Base-by-base conservation (phyloP, 345 rosid species). In the Chamaenerion angustifolium region DNA sequence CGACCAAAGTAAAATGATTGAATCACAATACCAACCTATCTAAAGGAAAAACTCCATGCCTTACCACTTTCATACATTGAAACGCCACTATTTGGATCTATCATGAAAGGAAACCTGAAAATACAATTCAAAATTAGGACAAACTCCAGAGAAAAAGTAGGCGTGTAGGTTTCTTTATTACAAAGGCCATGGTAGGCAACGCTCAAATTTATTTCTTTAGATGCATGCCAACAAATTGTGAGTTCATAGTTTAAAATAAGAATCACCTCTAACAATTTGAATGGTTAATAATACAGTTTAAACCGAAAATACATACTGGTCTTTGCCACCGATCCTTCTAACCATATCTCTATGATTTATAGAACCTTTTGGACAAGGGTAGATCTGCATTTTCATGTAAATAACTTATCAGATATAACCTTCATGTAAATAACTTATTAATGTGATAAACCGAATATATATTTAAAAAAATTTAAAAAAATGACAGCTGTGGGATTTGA, bases 341-440 rank as follows among this genome's bases (percentile, higher is more conserved):
- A 82, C 95, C 62, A 80, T 64, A 64, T 80, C 83, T 61, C 95
- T 71, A 67, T 82, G 92, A 68, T 77, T 78, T 58, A 59, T 16
- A 48, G 93, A 86, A 45, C 88, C 95, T 70, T 86, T 82, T 41
- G 88, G 93, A 58, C 95, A 86, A 59, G 95, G 95, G 76, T 72
- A 86, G 48, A 82, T 81, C 95, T 82, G 64, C 60, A 23, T 47
- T n/a, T n/a, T 64, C 37, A 31, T 31, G 37, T 5, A 31, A 31
- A 31, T 21, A 21, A 21, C 1, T 21, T 21, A 21, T 21, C 25
- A 21, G 25, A 4, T 21, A 21, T 21, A 0, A n/a, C n/a, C n/a
- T n/a, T n/a, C n/a, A n/a, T n/a, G n/a, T n/a, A n/a, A n/a, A n/a
- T n/a, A 16, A 13, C 6, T 47, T 18, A 18, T 21, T 8, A 47